Base-by-base conservation (phyloP, 75 land plant genomes). In the Ceratopteris richardii region DNA sequence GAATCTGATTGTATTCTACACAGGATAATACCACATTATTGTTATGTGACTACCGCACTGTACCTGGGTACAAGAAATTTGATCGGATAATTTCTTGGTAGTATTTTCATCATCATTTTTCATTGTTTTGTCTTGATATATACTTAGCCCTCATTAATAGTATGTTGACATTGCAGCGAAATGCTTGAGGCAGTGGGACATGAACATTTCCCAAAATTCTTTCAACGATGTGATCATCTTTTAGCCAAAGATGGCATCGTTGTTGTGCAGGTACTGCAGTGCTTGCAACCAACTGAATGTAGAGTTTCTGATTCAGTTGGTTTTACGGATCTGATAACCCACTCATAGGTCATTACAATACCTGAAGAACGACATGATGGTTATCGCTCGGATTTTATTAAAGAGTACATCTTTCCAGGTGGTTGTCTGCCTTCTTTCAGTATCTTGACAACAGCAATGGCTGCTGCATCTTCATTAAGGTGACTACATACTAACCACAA, bases 101-200 rank as follows among this genome's bases (percentile, higher is more conserved):
- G 76, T 67, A 19, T 56, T 17, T 6, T 46, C 14, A 5, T 5
- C 14, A 1, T 25, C n/a, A 17, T 18, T 19, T 18, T 2, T n/a
- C 10, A 33, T 39, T 31, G 13, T n/a, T 17, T 46, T 1, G 9
- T 3, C 54, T 52, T 22, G 20, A 41, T 42, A 60, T 29, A 22
- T 24, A 3, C 14, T 14, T 5, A n/a, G 21, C 5, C 21, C 12
- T n/a, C 3, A 5, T 17, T 46, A 33, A 33, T 9, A 33, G 9
- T 4, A 33, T 33, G 3, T 7, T 7, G 14, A 5, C n/a, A 30
- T 24, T 77, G 31, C 75, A 92, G 97, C 74, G 97, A 87, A 70
- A 92, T 92, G 97, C 39, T 92, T 44, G 97, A 87, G 74, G 67
- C 67, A 33, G 89, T 92, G 36, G 97, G 97, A 21, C 89, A 87